Conservation (phyloP, 139 green algal species). For the Chlamydomonas schloesseri region DNA sequence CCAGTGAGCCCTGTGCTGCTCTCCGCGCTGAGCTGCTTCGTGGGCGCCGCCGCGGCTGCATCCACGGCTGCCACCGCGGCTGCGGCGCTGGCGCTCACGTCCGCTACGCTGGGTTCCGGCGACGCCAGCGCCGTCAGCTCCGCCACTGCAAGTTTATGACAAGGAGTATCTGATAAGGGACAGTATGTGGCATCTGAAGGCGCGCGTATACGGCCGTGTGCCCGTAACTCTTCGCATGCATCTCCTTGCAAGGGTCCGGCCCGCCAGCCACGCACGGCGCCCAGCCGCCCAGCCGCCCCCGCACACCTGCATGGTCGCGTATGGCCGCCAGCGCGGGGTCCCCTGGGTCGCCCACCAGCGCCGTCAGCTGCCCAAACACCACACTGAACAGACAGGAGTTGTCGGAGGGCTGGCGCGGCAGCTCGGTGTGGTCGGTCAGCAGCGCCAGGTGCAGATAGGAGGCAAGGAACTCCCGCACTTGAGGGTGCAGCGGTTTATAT, state of each 20-base stretch:
- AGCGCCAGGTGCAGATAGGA: slow-evolving; percentile 40
- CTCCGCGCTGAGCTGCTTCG: not conserved
- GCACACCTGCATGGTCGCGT: not conserved
- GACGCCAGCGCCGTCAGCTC: not conserved
- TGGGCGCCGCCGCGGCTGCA: not conserved
- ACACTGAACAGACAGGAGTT: slow-evolving; percentile 26
- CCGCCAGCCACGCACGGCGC: slow-evolving; percentile 5
- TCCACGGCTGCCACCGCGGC: not conserved
- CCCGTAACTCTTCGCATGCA: not conserved
- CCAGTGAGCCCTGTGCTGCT: not conserved
- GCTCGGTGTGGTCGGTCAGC: slow-evolving; percentile 7
- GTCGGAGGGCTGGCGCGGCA: slow-evolving; percentile 15
- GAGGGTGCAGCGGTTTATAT: slow-evolving; percentile 4
- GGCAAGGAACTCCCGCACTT: slow-evolving; percentile 39
- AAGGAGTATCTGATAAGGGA: too few relatives aligned
- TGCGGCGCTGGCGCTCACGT: not conserved
- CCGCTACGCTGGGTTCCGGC: not conserved
- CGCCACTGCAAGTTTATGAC: not conserved
- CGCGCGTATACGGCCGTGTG: too few relatives aligned
- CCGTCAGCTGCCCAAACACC: slow-evolving; percentile 17
- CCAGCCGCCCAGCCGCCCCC: not conserved
- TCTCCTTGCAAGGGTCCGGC: not conserved
- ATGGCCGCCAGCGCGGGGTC: slow-evolving; percentile 28
- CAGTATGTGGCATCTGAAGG: too few relatives aligned
- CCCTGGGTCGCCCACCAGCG: slow-evolving; percentile 30